A percentile compares a stretch with the other conserved stretches of the same genome.
Conservation (phyloP, 352 stramenopile species). For the Globisporangium abappressorium region DNA sequence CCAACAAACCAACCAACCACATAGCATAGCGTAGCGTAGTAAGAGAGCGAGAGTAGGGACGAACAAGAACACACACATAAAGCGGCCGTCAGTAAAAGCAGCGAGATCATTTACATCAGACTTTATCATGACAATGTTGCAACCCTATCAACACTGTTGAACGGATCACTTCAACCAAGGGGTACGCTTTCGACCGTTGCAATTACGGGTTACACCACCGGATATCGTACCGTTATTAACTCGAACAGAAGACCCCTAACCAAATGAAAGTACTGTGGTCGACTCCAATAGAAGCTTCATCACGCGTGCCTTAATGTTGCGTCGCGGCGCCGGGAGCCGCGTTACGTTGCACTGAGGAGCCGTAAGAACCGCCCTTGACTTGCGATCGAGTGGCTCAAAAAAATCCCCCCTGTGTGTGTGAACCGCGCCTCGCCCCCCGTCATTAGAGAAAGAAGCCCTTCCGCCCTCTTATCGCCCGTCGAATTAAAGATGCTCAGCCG, state of each 20-base stretch:
- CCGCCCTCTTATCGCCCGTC: constrained; percentile 5
- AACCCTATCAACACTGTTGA: neutral
- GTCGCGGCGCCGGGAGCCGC: neutral
- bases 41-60: neutral
- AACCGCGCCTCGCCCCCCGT: neutral
- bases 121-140: neutral
- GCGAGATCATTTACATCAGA: neutral
- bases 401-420: constrained; percentile 9
- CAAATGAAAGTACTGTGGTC: neutral
- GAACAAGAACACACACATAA: neutral
- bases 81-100: constrained; percentile 2
- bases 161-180: too few species aligned
- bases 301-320: neutral
- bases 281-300: neutral
- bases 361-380: neutral
- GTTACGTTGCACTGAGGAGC: neutral
- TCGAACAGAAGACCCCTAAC: too few species aligned
- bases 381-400: constrained; percentile 15
- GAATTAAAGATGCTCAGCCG: constrained; percentile 58
- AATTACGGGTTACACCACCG: too few species aligned
- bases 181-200: too few species aligned
- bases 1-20: neutral
- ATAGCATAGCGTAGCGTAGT: constrained; percentile 3
- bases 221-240: too few species aligned
- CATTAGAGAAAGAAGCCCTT: constrained; percentile 18